phyloP scores from a whole-genome alignment of 805 yeast genomes.

The Candida peoriensis region DNA sequence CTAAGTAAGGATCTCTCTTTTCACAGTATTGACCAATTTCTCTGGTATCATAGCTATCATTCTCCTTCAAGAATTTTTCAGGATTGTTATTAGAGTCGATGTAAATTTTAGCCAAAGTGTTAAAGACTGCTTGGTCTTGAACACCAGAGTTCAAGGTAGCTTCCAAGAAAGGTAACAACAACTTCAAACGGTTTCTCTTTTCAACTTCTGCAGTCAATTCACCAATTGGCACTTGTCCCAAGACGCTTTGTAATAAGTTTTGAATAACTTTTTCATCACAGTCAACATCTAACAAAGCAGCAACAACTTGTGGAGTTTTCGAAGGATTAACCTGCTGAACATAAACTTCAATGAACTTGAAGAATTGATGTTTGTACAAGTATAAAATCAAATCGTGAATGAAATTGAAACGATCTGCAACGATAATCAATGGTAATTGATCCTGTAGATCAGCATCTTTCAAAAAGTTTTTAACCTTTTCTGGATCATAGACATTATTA shows the following conservation, averaged over 20 bases:
- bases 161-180: slow-evolving; percentile 89
- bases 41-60: slow-evolving; percentile 83
- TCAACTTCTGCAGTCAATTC: slow-evolving; percentile 92
- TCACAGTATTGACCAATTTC: slow-evolving; percentile 98
- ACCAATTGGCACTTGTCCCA: slow-evolving; percentile 91
- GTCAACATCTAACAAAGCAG: slow-evolving; percentile 94
- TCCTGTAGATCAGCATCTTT: slow-evolving; percentile 92
- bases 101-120: slow-evolving; percentile 95
- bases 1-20: slow-evolving; percentile 97
- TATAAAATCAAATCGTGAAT: slow-evolving; percentile 92
- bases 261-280: slow-evolving; percentile 90
- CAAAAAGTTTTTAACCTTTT: slow-evolving; percentile 93
- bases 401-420: slow-evolving; percentile 87
- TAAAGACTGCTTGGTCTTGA: slow-evolving; percentile 86
- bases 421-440: slow-evolving; percentile 93
- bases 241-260: slow-evolving; percentile 71
- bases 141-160: slow-evolving; percentile 79
- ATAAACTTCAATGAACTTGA: slow-evolving; percentile 95
- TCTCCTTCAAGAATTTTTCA: slow-evolving; percentile 91
- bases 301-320: slow-evolving; percentile 93
- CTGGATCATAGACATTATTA: slow-evolving; percentile 92
- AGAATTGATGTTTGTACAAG: slow-evolving; percentile 91
- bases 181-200: slow-evolving; percentile 89
- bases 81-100: slow-evolving; percentile 97
- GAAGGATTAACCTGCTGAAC: slow-evolving; percentile 97